Evolutionary conservation across 345 rosid genomes (phyloP).

Genomic region (Euclidium syriacum): DNA sequence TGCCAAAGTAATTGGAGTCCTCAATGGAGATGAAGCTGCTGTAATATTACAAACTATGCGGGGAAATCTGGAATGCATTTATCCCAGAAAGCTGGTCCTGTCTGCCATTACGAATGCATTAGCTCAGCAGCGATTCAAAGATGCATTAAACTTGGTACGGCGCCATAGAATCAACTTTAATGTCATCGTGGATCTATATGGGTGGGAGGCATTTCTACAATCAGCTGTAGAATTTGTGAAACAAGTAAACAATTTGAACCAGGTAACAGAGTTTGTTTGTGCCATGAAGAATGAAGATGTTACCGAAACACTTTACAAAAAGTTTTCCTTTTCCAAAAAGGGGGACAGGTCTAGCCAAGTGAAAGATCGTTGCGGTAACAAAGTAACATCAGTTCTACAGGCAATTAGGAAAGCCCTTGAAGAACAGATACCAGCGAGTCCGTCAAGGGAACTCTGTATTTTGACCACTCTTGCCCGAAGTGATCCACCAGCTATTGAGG

Average conservation of each 20-base stretch:
- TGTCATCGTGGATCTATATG: slow-evolving; percentile 70
- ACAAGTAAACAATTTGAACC: slow-evolving; percentile 75
- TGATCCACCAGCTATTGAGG: slow-evolving; percentile 87
- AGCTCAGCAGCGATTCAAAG: slow-evolving; percentile 59
- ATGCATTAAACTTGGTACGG: slow-evolving; percentile 89
- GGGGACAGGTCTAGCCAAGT: slow-evolving; percentile 37
- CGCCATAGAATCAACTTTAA: slow-evolving; percentile 94
- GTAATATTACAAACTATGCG: slow-evolving; percentile 77
- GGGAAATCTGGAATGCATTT: slow-evolving; percentile 85
- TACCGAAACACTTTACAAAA: slow-evolving; percentile 63
- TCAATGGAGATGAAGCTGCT: slow-evolving; percentile 90
- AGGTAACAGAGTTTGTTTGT: slow-evolving; percentile 89
- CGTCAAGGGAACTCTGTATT: slow-evolving; percentile 92
- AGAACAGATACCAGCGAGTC: slow-evolving; percentile 71
- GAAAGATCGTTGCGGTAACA: slow-evolving; percentile 41
- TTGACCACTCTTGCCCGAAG: slow-evolving; percentile 88
- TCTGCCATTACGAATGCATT: slow-evolving; percentile 72
- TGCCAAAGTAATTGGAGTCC: slow-evolving; percentile 74
- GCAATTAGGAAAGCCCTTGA: slow-evolving; percentile 82
- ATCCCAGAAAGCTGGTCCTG: slow-evolving; percentile 88
- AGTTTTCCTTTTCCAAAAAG: slow-evolving; percentile 38
- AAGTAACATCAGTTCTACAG: slow-evolving; percentile 73
- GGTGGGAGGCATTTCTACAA: slow-evolving; percentile 74
- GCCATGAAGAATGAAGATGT: slow-evolving; percentile 75
- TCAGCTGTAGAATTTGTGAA: slow-evolving; percentile 76